Evolutionary conservation across 2,329 filamentous ascomycete genomes (phyloP).

Genomic region (Colletotrichum costaricense): DNA sequence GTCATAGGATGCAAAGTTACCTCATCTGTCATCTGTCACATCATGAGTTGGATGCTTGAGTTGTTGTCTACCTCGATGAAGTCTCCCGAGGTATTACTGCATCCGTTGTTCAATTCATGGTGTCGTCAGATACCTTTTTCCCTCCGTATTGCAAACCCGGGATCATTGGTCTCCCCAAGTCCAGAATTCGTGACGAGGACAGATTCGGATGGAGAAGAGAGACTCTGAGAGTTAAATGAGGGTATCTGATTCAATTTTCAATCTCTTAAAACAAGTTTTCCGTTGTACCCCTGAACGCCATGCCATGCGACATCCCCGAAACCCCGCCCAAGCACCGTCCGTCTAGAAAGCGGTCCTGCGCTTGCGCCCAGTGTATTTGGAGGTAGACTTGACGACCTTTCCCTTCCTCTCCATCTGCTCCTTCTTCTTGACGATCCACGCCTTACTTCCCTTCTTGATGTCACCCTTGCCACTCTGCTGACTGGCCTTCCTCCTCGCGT

Average conservation of each 20-base stretch:
- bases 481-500: constrained; percentile 67
- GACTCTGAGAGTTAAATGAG: constrained; percentile 68
- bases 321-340: not conserved
- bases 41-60: too few species aligned
- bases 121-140: too few species aligned
- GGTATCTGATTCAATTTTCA: constrained; percentile 36
- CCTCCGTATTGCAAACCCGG: not conserved
- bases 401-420: constrained; percentile 95
- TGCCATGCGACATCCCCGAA: constrained; percentile 29
- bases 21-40: too few species aligned
- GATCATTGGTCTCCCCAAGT: not conserved
- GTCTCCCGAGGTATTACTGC: too few species aligned
- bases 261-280: constrained; percentile 24
- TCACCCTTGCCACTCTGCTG: constrained; percentile 60
- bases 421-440: constrained; percentile 88
- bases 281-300: constrained; percentile 37
- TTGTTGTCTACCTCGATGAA: too few species aligned
- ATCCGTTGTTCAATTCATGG: too few species aligned
- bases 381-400: constrained; percentile 90
- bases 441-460: constrained; percentile 84
- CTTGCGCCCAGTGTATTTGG: constrained; percentile 94
- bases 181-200: not conserved
- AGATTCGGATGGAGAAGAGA: constrained; percentile 52
- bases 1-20: too few species aligned
- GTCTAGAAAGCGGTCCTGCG: constrained; percentile 79